phyloP scores from a whole-genome alignment of 768 basidiomycete genomes.

The Naganishia vaughanmartiniae region DNA sequence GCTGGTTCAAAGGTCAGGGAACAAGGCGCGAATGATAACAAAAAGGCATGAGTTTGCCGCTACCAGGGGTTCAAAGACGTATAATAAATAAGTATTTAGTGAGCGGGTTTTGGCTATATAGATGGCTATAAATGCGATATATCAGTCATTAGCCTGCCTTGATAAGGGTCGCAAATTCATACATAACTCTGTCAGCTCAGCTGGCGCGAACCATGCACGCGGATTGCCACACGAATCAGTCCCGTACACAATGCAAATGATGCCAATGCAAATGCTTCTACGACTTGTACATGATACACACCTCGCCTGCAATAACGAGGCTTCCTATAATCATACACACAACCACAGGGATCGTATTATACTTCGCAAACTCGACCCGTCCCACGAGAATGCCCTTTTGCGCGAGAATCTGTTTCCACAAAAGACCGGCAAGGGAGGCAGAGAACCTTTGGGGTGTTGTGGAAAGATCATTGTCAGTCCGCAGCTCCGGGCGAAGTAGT shows the following conservation, averaged over 20 bases:
- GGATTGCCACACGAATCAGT: no score
- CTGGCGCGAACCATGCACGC: no score
- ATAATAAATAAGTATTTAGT: neutral
- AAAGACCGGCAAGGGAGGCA: conserved; percentile 79
- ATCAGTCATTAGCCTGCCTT: neutral
- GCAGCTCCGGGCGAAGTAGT: neutral
- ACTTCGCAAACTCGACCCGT: conserved; percentile 65
- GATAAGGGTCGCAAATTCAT: no score
- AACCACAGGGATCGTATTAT: conserved; percentile 68
- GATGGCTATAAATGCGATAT: neutral
- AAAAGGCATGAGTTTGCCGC: neutral
- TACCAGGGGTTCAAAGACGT: neutral
- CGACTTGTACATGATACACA: conserved; percentile 53
- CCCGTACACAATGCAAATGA: no score
- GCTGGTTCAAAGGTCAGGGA: conserved; percentile 8
- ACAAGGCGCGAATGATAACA: neutral
- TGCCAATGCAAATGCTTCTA: conserved; percentile 1
- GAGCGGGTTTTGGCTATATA: neutral
- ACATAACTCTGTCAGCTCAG: no score
- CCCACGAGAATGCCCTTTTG: conserved; percentile 69
- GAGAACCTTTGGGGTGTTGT: conserved; percentile 60
- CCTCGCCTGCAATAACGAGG: conserved; percentile 71
- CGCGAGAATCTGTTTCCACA: conserved; percentile 72
- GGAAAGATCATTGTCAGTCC: neutral
- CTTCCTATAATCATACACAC: conserved; percentile 67